Base-by-base conservation (phyloP, 768 basidiomycete genomes). In the Xerocomellus chrysenteron region DNA sequence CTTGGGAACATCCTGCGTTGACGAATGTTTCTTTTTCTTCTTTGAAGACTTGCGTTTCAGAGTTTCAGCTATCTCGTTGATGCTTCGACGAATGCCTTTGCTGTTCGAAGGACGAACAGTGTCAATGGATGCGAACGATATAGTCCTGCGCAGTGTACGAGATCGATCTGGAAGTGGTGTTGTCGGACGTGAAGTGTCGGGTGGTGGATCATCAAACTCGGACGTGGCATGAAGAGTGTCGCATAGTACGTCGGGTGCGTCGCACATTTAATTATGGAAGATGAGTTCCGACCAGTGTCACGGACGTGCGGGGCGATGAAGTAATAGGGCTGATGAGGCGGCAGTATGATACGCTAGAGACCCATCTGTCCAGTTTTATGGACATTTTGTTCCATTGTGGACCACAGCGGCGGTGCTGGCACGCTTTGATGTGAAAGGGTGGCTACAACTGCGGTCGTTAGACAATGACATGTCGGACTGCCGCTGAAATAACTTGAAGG, bases 121-220 rank as follows among this genome's bases (percentile, higher is more conserved):
- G 8, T 61, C 56, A 37, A 68, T 33, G 17, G 64, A 69, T 13
- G 58, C 52, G 37, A 12, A 41, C 8, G 68, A 70, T 11, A 30
- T n/a, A 0, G 58, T 64, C 50, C 68, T 63, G n/a, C 46, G 61
- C 5, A 67, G 50, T 1, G 57, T 49, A 28, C 43, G 58, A 39
- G 55, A 30, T 35, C 0, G 33, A n/a, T 49, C 49, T 9, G 54
- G 48, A 32, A 39, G 30, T 17, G 54, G 54, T 24, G 61, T 58
- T 32, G 11, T 17, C 10, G 59, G 42, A 24, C 52, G 50, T 5
- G 14, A 1, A 21, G 12, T 4, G 13, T 42, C 42, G 32, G 6
- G n/a, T 9, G 19, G 13, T 7, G 21, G 32, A 39, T 47, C 36
- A 7, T 51, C 44, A 2, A 37, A 9, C 2, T 43, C 47, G 42